Conservation (phyloP, 257 asterid species). For the Nicotiana obtusifolia region DNA sequence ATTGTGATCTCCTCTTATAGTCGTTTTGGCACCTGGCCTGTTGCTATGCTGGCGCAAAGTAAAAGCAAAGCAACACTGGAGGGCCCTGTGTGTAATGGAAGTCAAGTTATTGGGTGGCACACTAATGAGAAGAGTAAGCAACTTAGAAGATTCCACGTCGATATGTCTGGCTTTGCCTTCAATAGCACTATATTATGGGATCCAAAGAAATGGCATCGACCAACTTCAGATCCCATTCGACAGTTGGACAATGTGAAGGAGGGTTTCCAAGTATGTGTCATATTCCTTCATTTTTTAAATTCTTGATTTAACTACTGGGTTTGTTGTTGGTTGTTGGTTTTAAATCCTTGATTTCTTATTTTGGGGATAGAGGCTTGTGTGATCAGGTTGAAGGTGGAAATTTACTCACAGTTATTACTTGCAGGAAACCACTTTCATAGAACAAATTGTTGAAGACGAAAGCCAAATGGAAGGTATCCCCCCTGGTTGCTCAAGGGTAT, state of each 20-base stretch:
- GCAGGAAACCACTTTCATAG: slow-evolving; percentile 92
- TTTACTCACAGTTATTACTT: neutral
- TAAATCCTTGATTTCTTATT: neutral
- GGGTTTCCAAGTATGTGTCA: slow-evolving; percentile 70
- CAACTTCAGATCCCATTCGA: slow-evolving; percentile 63
- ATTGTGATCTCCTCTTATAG: slow-evolving; percentile 30
- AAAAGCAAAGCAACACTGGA: slow-evolving; percentile 71
- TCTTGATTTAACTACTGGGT: no score
- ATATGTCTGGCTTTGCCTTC: slow-evolving; percentile 99
- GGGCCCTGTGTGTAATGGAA: slow-evolving; percentile 95
- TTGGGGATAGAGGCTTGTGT: slow-evolving; percentile 10
- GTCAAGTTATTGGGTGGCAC: slow-evolving; percentile 94
- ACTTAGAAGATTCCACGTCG: slow-evolving; percentile 86
- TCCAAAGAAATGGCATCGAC: slow-evolving; percentile 75
- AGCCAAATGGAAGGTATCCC: slow-evolving; percentile 92
- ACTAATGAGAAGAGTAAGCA: slow-evolving; percentile 88
- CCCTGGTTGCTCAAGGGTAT: slow-evolving; percentile 44
- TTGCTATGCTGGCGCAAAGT: slow-evolving; percentile 82
- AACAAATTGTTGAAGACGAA: slow-evolving; percentile 91
- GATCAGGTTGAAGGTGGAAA: neutral
- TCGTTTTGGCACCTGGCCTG: slow-evolving; percentile 99
- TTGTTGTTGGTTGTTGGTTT: no score
- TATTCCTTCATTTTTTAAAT: neutral
- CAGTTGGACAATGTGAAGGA: slow-evolving; percentile 85
- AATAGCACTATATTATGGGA: slow-evolving; percentile 94